Evolutionary conservation across 1,284 basidiomycete species (phyloP).

Genomic region (Leccinum brunneo-olivaceum): DNA sequence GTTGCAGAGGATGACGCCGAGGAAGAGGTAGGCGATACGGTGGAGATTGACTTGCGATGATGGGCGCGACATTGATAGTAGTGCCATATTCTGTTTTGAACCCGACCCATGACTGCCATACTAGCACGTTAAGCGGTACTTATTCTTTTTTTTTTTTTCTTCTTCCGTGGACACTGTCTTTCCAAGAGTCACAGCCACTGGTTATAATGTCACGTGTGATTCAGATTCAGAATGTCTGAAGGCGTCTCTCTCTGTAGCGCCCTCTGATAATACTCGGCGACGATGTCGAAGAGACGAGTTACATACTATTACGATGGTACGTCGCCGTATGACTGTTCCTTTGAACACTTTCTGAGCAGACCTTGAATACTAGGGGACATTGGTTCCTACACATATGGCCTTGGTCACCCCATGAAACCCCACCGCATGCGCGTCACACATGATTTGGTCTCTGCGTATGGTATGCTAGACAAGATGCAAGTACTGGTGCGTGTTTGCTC

Average conservation of each 20-base stretch:
- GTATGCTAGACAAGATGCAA: conserved; percentile 95
- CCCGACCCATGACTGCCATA: conserved; percentile 1
- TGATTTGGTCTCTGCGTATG: conserved; percentile 99
- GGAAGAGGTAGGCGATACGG: conserved; percentile 70
- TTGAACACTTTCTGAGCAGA: conserved; percentile 3
- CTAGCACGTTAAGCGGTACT: too few relatives aligned
- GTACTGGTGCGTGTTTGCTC: conserved; percentile 76
- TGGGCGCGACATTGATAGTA: background rate
- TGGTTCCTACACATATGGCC: conserved; percentile 97
- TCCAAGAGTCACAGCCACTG: too few relatives aligned
- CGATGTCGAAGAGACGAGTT: conserved; percentile 52
- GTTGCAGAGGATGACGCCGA: conserved; percentile 44
- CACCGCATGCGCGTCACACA: conserved; percentile 99
- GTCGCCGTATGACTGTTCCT: conserved; percentile 7
- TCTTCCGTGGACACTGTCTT: too few relatives aligned
- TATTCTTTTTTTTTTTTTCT: conserved; percentile 1
- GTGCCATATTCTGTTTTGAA: conserved; percentile 1
- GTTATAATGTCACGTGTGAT: too few relatives aligned
- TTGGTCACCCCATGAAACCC: conserved; percentile 95
- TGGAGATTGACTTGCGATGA: conserved; percentile 44
- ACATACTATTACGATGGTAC: conserved; percentile 60
- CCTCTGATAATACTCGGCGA: too few relatives aligned
- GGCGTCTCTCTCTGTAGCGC: too few relatives aligned
- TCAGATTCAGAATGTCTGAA: too few relatives aligned
- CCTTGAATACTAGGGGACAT: conserved; percentile 73